Evolutionary conservation across 768 basidiomycete genomes (phyloP).

Genomic region (Rubroboletus satanas): DNA sequence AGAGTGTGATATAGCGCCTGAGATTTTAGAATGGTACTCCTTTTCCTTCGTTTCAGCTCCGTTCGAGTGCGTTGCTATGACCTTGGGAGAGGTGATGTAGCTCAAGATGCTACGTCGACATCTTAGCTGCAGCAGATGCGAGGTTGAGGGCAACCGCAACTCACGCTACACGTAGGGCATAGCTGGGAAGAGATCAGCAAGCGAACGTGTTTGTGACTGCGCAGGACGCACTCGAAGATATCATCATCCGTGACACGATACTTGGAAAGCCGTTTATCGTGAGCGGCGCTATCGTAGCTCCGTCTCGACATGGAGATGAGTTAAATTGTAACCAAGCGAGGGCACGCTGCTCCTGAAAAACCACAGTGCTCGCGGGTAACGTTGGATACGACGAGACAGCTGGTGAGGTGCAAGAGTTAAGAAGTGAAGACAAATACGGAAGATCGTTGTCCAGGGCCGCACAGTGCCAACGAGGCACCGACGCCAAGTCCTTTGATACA

Average conservation of each 20-base stretch:
- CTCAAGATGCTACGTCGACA: slow-evolving; percentile 54
- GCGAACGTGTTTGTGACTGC: background rate
- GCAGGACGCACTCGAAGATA: slow-evolving; percentile 67
- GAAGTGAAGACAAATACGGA: slow-evolving; percentile 24
- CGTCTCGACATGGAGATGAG: slow-evolving; percentile 56
- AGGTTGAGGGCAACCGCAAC: slow-evolving; percentile 28
- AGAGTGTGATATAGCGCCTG: slow-evolving; percentile 54
- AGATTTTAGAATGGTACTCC: slow-evolving; percentile 66
- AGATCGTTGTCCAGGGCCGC: slow-evolving; percentile 30
- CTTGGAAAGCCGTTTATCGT: slow-evolving; percentile 70
- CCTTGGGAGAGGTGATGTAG: slow-evolving; percentile 66
- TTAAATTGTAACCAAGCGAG: slow-evolving; percentile 7
- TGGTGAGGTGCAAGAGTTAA: background rate
- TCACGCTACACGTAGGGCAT: slow-evolving; percentile 81
- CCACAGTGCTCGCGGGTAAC: background rate
- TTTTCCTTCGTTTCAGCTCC: slow-evolving; percentile 47
- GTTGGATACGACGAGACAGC: background rate
- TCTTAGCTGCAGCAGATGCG: slow-evolving; percentile 5
- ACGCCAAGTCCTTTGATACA: slow-evolving; percentile 1
- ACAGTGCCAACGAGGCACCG: background rate
- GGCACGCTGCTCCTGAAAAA: slow-evolving; percentile 3
- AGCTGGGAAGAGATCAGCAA: slow-evolving; percentile 42
- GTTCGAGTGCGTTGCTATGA: slow-evolving; percentile 28
- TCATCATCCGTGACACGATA: slow-evolving; percentile 82
- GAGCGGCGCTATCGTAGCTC: slow-evolving; percentile 68